Evolutionary conservation across 805 yeast species (phyloP), one percentile per base, ranked within the genome.

Genomic region (Brettanomyces bruxellensis): DNA sequence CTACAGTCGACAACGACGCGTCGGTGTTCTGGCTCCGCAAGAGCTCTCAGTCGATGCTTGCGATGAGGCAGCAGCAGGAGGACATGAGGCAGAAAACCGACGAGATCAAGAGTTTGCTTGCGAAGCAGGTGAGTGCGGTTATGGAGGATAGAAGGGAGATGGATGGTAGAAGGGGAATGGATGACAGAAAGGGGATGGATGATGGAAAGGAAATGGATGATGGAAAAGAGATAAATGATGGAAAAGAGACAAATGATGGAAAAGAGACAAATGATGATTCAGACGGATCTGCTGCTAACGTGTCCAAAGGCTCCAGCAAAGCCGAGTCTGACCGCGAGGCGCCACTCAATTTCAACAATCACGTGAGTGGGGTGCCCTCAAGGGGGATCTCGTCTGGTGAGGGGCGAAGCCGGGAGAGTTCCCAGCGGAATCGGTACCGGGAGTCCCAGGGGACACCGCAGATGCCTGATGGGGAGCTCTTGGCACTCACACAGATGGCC

Each of bases 1-100:
- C 69, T 25, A 54, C 63, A 23, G 58, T 70, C n/a, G 45, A 47
- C 4, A 58, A 61, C 44, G 56, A 58, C 24, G 50, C 51, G 4
- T 61, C 67, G 7, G 34, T 57, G 7, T 64, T 63, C 47, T 63
- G 64, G 67, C 43, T 66, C 34, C 61, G 67, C 46, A 61, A 55
- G 45, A 62, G 56, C 44, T 41, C 58, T n/a, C 62, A 59, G 42
- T 59, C 57, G 47, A 47, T 61, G n/a, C 53, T 54, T 40, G 51
- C 53, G 25, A 47, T 62, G 40, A 62, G 57, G 47, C 61, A 60
- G 45, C 59, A 58, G 37, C 55, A 56, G 38, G 12, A 60, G 12
- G 54, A 58, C 3, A 25, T 51, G 18, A 34, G n/a, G 14, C 24
- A n/a, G 36, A 45, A 60, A 9, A 28, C 32, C 32, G 32, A 7